A percentile compares a stretch with the other conserved stretches of the same genome.
Conservation (phyloP, 2,329 filamentous ascomycete species). For the Diaporthe sp. region DNA sequence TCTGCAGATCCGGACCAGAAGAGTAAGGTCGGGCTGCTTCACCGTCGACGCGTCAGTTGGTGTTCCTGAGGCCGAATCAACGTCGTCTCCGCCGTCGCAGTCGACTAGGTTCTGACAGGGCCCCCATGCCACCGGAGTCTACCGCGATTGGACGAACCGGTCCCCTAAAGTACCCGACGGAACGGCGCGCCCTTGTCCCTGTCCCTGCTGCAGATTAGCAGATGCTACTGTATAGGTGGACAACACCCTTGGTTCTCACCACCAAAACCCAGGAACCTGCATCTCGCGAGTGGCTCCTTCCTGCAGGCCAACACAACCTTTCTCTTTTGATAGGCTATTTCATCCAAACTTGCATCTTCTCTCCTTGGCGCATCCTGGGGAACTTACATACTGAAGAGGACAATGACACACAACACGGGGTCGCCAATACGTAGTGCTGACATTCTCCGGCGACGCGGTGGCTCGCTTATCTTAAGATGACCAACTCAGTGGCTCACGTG, state of each 20-base stretch:
- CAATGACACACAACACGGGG: neutral
- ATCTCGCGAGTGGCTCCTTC: neutral
- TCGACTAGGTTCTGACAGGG: neutral
- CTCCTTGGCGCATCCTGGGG: neutral
- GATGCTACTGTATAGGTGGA: neutral
- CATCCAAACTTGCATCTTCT: neutral
- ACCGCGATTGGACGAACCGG: neutral
- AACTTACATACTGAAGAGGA: neutral
- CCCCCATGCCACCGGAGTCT: neutral
- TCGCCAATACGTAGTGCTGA: neutral
- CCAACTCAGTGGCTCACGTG: neutral
- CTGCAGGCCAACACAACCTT: neutral
- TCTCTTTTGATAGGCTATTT: neutral
- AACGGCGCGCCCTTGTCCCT: constrained; percentile 26
- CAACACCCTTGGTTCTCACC: neutral
- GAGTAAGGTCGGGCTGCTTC: neutral
- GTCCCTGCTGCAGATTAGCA: constrained; percentile 6
- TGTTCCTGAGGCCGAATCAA: constrained; percentile 7
- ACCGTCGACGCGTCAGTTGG: neutral
- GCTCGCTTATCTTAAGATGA: neutral
- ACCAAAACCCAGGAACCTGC: neutral
- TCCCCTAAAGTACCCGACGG: neutral
- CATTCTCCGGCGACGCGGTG: neutral
- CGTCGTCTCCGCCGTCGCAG: neutral
- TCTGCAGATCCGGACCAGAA: neutral